Evolutionary conservation across 345 rosid species (phyloP).

Genomic region (Erucastrum elatum): DNA sequence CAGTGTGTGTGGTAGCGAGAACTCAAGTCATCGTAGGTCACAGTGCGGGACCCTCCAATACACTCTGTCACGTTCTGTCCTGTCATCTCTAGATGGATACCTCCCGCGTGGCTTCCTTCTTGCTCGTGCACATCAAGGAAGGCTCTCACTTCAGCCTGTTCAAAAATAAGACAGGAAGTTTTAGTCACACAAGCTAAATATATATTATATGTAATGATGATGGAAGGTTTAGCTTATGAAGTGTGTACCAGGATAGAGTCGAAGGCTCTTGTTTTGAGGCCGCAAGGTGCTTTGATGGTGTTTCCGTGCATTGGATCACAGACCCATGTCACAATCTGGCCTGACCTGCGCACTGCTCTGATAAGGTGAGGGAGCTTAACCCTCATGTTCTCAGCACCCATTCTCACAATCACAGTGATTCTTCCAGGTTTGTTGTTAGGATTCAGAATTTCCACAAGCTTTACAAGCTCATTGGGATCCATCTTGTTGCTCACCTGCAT

Average conservation of each 20-base stretch:
- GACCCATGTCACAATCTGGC: constrained; percentile 69
- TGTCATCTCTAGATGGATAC: constrained; percentile 66
- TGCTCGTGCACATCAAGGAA: constrained; percentile 67
- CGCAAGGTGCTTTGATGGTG: constrained; percentile 70
- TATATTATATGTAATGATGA: constrained; percentile 3
- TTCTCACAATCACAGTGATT: constrained; percentile 54
- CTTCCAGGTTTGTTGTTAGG: constrained; percentile 65
- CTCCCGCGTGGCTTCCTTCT: constrained; percentile 69
- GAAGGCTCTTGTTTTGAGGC: constrained; percentile 66
- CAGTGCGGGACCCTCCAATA: constrained; percentile 63
- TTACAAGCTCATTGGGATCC: constrained; percentile 66
- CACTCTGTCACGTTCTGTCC: constrained; percentile 70
- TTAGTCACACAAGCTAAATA: not conserved
- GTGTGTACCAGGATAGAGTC: constrained; percentile 59
- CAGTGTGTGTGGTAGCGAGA: constrained; percentile 71
- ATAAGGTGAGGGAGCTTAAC: constrained; percentile 61
- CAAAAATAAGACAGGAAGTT: not conserved
- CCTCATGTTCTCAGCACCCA: constrained; percentile 72
- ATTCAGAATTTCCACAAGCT: constrained; percentile 55
- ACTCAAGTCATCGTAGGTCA: constrained; percentile 55
- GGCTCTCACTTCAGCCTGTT: constrained; percentile 57
- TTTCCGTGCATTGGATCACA: constrained; percentile 72
- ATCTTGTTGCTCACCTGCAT: constrained; percentile 66
- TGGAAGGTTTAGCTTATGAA: constrained; percentile 14
- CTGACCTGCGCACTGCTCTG: constrained; percentile 65